These are phyloP conservation scores for Aspergillus unguis DNA, from an alignment of 2,329 filamentous ascomycete genomes.

Conservation along the genomic window DNA sequence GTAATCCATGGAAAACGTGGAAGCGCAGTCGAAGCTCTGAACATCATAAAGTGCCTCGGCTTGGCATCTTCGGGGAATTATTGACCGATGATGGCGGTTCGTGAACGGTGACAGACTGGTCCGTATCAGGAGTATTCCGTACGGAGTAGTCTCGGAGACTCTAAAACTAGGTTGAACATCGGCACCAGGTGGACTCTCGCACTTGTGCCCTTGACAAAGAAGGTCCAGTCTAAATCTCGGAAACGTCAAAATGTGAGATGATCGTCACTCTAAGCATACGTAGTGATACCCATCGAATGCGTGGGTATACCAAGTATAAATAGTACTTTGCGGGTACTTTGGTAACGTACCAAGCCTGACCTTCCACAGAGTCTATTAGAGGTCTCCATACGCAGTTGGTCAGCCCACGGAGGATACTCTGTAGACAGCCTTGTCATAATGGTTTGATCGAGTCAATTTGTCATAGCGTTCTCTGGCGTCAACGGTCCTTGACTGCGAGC, in stretches of 20 bases:
- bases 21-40: not conserved
- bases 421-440: not conserved
- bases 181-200: not conserved
- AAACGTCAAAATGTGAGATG: constrained; percentile 1
- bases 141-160: too few relatives aligned
- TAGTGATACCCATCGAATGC: not conserved
- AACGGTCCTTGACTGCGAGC: not conserved
- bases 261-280: not conserved
- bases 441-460: not conserved
- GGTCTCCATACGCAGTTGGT: not conserved
- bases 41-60: not conserved
- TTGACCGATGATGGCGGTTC: constrained; percentile 4
- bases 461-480: not conserved
- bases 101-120: too few relatives aligned
- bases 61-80: constrained; percentile 12
- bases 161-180: too few relatives aligned
- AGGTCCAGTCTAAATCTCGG: constrained; percentile 11
- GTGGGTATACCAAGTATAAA: not conserved
- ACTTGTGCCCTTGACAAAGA: constrained; percentile 6
- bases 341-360: too few relatives aligned
- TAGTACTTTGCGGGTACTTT: not conserved
- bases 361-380: not conserved
- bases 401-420: not conserved
- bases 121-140: too few relatives aligned
- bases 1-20: not conserved